Percentiles rank a stretch among this genome's conserved stretches.
Conservation (phyloP, 805 yeast genomes). For the Metschnikowia matae region DNA sequence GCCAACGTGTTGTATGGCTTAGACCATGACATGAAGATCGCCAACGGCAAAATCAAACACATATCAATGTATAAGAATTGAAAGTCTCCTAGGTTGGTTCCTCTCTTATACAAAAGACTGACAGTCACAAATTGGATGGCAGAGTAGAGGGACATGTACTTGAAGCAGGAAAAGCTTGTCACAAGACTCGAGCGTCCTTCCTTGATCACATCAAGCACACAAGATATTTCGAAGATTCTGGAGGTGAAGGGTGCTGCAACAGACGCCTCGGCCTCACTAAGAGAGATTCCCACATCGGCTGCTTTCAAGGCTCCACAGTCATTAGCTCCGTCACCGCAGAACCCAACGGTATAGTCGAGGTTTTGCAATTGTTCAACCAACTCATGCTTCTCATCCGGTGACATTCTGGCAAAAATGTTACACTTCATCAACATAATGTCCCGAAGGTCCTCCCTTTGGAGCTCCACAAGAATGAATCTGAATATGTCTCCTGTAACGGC, state of each 20-base stretch:
- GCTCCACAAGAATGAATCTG: slow-evolving; percentile 62
- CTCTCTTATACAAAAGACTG: slow-evolving; percentile 76
- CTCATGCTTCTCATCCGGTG: slow-evolving; percentile 98
- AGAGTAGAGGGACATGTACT: slow-evolving; percentile 94
- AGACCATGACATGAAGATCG: slow-evolving; percentile 97
- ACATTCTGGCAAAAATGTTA: slow-evolving; percentile 90
- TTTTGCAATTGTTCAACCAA: slow-evolving; percentile 81
- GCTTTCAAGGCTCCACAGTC: slow-evolving; percentile 98
- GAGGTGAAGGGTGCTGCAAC: slow-evolving; percentile 99
- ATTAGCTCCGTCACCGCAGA: slow-evolving; percentile 99
- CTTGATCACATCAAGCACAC: slow-evolving; percentile 84
- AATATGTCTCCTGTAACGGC: slow-evolving; percentile 95
- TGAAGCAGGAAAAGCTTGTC: slow-evolving; percentile 94
- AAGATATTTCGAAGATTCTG: slow-evolving; percentile 81
- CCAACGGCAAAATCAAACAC: slow-evolving; percentile 86
- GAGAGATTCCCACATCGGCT: slow-evolving; percentile 93
- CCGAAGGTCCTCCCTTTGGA: slow-evolving; percentile 39
- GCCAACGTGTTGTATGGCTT: slow-evolving; percentile 62
- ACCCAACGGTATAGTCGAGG: slow-evolving; percentile 88
- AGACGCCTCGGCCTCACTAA: slow-evolving; percentile 96
- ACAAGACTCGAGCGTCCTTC: slow-evolving; percentile 95
- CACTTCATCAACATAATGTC: slow-evolving; percentile 65
- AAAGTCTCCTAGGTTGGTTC: slow-evolving; percentile 93
- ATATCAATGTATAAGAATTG: slow-evolving; percentile 93
- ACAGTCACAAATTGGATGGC: slow-evolving; percentile 94